Evolutionary conservation across 129 eudicot species (phyloP).

Genomic region (Lactuca saligna): DNA sequence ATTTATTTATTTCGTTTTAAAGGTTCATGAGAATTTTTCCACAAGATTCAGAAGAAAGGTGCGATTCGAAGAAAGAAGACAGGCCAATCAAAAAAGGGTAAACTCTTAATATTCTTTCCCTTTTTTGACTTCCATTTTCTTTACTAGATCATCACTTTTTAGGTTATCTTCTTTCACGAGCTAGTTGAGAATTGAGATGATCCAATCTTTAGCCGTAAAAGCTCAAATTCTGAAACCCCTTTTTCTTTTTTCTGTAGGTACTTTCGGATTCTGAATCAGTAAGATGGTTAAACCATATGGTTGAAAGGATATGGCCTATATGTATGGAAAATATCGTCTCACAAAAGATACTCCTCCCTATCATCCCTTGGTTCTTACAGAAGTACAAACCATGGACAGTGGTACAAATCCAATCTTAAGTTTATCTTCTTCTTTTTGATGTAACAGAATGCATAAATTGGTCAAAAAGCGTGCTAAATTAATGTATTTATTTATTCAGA

Average conservation of each 20-base stretch:
- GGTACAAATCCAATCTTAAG: conserved; percentile 44
- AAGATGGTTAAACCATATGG: conserved; percentile 84
- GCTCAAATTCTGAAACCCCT: background rate
- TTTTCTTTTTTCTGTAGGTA: conserved; percentile 43
- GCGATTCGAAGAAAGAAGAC: conserved; percentile 71
- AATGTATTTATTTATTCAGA: conserved; percentile 44
- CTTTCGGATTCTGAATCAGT: conserved; percentile 89
- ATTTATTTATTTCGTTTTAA: background rate
- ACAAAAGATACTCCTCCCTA: conserved; percentile 81
- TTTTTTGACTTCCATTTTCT: background rate
- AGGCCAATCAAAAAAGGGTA: conserved; percentile 78
- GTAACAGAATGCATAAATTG: background rate
- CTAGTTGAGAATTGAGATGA: conserved; percentile 5
- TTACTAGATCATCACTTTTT: background rate
- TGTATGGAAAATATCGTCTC: conserved; percentile 87
- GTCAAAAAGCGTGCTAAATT: background rate
- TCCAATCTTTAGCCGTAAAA: conserved; percentile 15
- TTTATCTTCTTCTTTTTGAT: background rate
- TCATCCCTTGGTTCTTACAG: conserved; percentile 92
- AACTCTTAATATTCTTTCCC: conserved; percentile 9
- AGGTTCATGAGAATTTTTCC: conserved; percentile 77
- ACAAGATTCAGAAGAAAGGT: conserved; percentile 66
- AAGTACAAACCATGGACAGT: conserved; percentile 97
- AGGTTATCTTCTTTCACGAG: conserved; percentile 16
- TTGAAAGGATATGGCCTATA: conserved; percentile 86